A percentile compares a stretch with the other conserved stretches of the same genome.
These are phyloP conservation scores for Beauveria australis DNA, from an alignment of 2,329 filamentous ascomycete genomes.

Conservation along the genomic window DNA sequence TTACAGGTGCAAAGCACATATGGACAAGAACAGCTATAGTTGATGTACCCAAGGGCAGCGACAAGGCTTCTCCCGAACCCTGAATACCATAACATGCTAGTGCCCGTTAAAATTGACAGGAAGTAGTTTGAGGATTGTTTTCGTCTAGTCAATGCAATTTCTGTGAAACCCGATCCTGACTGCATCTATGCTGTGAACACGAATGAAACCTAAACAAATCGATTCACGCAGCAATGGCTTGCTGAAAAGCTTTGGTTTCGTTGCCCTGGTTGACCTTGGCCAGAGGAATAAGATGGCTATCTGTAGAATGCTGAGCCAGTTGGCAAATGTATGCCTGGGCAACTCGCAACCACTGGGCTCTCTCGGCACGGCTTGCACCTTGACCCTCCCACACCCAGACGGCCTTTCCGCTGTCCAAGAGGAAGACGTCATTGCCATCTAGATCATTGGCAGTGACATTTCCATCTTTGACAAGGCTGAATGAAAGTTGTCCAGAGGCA, in stretches of 20 bases:
- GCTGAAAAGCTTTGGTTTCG: slow-evolving; percentile 46
- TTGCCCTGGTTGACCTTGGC: slow-evolving; percentile 50
- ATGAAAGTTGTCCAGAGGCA: slow-evolving; percentile 46
- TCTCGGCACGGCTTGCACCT: slow-evolving; percentile 50
- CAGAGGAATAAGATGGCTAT: slow-evolving; percentile 39
- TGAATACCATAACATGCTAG: background rate
- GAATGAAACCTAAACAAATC: background rate
- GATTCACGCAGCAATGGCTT: slow-evolving; percentile 30
- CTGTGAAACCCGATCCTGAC: background rate
- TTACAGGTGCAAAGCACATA: slow-evolving; percentile 35
- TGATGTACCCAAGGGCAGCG: slow-evolving; percentile 30
- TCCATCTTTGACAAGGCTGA: slow-evolving; percentile 51
- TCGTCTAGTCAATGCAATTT: slow-evolving; percentile 10
- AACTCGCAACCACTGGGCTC: slow-evolving; percentile 50
- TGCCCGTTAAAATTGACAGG: too few species aligned
- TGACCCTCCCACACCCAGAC: slow-evolving; percentile 62
- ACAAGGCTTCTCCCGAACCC: slow-evolving; percentile 14
- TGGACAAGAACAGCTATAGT: slow-evolving; percentile 37
- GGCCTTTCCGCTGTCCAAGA: slow-evolving; percentile 48
- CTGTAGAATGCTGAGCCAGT: slow-evolving; percentile 24
- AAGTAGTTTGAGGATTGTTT: background rate
- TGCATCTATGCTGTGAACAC: background rate
- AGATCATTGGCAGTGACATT: slow-evolving; percentile 40
- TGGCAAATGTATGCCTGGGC: slow-evolving; percentile 47
- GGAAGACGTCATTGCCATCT: slow-evolving; percentile 52